Conservation (phyloP, 2,329 filamentous ascomycete genomes). For the Xylaria multiplex region DNA sequence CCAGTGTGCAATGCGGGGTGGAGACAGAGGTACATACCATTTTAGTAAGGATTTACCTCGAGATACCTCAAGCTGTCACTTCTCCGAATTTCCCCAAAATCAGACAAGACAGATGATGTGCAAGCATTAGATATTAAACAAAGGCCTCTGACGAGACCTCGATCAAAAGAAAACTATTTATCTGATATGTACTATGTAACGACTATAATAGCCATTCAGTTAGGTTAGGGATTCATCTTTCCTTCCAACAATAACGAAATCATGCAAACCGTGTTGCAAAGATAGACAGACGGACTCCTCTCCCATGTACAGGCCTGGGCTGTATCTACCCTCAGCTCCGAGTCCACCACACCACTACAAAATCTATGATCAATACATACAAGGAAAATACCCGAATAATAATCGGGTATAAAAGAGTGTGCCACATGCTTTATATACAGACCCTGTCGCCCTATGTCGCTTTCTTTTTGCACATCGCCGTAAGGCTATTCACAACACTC, state of each 20-base stretch:
- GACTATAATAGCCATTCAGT: conserved; percentile 3
- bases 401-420: conserved; percentile 21
- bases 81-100: no score
- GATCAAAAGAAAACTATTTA: conserved; percentile 11
- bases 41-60: no score
- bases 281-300: conserved; percentile 8
- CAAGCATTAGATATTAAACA: no score
- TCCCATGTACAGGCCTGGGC: conserved; percentile 5
- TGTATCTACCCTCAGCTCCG: conserved; percentile 8
- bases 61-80: no score
- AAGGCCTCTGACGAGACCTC: background rate
- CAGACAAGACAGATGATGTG: no score
- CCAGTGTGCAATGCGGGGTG: no score
- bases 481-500: no score
- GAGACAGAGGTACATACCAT: no score
- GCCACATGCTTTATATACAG: conserved; percentile 17
- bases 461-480: background rate
- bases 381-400: conserved; percentile 21
- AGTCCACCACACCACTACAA: background rate
- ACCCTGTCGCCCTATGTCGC: conserved; percentile 12
- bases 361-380: conserved; percentile 14
- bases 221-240: conserved; percentile 25
- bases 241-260: conserved; percentile 15
- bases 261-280: conserved; percentile 8
- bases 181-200: conserved; percentile 16